These are phyloP conservation scores for Tricladium varicosporioides DNA, from an alignment of 2,329 filamentous ascomycete genomes.

Conservation along the genomic window DNA sequence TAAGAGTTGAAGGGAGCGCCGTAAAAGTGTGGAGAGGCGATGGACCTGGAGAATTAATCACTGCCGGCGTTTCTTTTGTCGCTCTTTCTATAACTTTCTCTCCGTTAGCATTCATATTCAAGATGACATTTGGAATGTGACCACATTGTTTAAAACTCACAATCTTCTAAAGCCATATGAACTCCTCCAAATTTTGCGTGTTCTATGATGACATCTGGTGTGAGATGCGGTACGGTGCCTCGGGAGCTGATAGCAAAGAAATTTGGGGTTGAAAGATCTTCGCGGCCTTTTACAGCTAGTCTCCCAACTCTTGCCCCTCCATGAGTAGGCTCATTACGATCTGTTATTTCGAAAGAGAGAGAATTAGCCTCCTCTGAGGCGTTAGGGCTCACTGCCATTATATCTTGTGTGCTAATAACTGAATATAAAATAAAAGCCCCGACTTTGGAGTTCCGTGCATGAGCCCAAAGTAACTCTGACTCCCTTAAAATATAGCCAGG, in stretches of 20 bases:
- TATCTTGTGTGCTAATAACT: not conserved
- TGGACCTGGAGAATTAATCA: constrained; percentile 41
- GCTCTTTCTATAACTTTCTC: constrained; percentile 52
- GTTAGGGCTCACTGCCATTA: not conserved
- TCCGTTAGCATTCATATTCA: constrained; percentile 7
- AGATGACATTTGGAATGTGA: constrained; percentile 11
- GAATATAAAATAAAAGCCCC: not conserved
- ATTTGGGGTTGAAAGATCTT: constrained; percentile 75
- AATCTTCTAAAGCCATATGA: constrained; percentile 89
- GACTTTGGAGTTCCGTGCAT: not conserved
- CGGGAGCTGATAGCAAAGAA: constrained; percentile 79
- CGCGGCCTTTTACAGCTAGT: constrained; percentile 59
- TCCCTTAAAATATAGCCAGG: not conserved
- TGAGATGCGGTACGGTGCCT: constrained; percentile 82
- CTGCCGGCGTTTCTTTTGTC: constrained; percentile 45
- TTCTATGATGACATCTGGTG: constrained; percentile 74
- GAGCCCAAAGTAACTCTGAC: not conserved
- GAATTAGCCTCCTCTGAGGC: not conserved
- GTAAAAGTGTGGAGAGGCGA: constrained; percentile 73
- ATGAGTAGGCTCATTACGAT: not conserved
- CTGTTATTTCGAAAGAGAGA: not conserved
- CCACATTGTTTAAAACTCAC: constrained; percentile 53
- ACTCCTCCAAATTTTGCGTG: constrained; percentile 65
- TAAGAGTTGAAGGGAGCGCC: constrained; percentile 60
- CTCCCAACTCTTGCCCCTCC: constrained; percentile 27